These are phyloP conservation scores for Corymbia calophylla DNA, from an alignment of 441 rosid species.

Conservation along the genomic window DNA sequence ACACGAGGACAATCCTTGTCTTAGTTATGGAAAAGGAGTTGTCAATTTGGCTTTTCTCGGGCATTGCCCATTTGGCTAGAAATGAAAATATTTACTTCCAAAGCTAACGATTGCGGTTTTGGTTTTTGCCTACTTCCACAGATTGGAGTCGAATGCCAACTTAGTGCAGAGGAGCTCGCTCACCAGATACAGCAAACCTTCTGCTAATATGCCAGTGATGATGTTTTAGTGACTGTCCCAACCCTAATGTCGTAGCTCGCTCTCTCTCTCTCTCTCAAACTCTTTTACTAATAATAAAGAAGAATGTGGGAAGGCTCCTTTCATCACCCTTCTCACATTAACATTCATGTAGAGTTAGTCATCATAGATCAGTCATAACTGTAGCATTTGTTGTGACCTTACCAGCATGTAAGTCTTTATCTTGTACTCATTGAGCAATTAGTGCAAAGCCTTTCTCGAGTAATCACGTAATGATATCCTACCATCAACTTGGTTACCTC, in stretches of 20 bases:
- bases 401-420: neutral
- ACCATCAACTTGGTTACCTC: neutral
- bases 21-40: neutral
- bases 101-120: constrained; percentile 1
- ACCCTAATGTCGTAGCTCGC: neutral
- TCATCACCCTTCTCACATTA: neutral
- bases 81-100: neutral
- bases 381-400: neutral
- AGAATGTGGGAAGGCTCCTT: neutral
- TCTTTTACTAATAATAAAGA: neutral
- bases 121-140: constrained; percentile 14
- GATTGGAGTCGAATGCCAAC: constrained; percentile 97
- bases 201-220: neutral
- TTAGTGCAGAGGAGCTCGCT: constrained; percentile 93
- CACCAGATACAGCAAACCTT: constrained; percentile 87
- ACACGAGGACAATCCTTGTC: neutral
- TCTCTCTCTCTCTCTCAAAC: neutral
- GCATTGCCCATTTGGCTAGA: neutral
- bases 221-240: neutral
- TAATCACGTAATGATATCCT: neutral
- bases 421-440: neutral
- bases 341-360: neutral
- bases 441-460: neutral
- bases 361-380: neutral
- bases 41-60: neutral